These are phyloP conservation scores for Hydnomerulius pinastri DNA, from an alignment of 768 basidiomycete genomes.

Conservation along the genomic window DNA sequence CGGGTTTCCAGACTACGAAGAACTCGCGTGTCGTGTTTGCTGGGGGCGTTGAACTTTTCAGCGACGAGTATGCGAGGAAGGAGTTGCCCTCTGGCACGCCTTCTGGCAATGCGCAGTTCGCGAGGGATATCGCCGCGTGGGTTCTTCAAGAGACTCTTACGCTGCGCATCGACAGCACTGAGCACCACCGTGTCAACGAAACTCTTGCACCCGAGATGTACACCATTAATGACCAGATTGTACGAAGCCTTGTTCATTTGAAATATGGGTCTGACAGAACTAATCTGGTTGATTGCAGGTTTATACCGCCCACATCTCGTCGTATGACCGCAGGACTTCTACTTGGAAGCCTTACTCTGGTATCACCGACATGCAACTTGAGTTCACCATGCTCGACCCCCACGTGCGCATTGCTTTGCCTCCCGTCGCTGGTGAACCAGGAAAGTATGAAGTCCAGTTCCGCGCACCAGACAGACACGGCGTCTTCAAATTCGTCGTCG, in stretches of 20 bases:
- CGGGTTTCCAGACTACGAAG: constrained; percentile 83
- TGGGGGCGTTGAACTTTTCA: constrained; percentile 80
- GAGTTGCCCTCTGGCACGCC: constrained; percentile 57
- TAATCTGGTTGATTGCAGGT: constrained; percentile 46
- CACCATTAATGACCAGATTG: constrained; percentile 84
- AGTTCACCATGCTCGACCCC: constrained; percentile 99
- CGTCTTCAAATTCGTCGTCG: constrained; percentile 95
- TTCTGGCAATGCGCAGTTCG: constrained; percentile 78
- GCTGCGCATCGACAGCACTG: constrained; percentile 71
- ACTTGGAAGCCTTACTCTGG: constrained; percentile 75
- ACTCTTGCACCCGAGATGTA: constrained; percentile 70
- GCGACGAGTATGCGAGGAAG: constrained; percentile 71
- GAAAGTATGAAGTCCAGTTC: constrained; percentile 82
- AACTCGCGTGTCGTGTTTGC: constrained; percentile 80
- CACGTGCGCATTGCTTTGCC: constrained; percentile 82
- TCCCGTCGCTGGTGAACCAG: constrained; percentile 55
- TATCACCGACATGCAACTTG: constrained; percentile 82
- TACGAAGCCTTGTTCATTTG: constrained; percentile 36
- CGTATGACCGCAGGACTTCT: constrained; percentile 54
- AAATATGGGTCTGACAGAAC: not conserved
- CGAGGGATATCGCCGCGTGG: constrained; percentile 80
- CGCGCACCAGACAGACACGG: constrained; percentile 93
- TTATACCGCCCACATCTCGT: constrained; percentile 72
- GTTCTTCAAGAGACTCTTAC: constrained; percentile 86
- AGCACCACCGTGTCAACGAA: constrained; percentile 71